phyloP scores from a whole-genome alignment of 768 basidiomycete species.

The Megacollybia marginata region DNA sequence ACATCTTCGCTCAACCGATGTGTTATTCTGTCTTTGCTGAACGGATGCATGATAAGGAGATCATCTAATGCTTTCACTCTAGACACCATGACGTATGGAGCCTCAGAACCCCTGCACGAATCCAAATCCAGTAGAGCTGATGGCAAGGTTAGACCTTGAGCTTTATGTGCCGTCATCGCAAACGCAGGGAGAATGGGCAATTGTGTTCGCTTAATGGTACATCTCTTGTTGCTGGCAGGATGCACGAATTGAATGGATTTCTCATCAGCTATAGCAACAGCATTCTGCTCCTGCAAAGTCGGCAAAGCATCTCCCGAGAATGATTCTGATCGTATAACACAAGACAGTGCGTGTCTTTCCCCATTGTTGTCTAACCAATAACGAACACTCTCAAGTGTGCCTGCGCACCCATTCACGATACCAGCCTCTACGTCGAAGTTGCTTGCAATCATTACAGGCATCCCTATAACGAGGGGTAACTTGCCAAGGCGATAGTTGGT shows the following conservation, averaged over 20 bases:
- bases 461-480: slow-evolving; percentile 14
- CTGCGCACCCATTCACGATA: no score
- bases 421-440: slow-evolving; percentile 21
- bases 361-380: slow-evolving; percentile 5
- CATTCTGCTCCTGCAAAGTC: neutral
- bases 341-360: no score
- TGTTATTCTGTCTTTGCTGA: slow-evolving; percentile 4
- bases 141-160: slow-evolving; percentile 18
- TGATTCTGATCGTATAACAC: slow-evolving; percentile 4
- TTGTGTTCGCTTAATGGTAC: slow-evolving; percentile 11
- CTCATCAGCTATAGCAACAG: neutral
- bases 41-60: slow-evolving; percentile 13
- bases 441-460: slow-evolving; percentile 18
- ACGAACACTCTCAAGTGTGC: slow-evolving; percentile 5
- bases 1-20: slow-evolving; percentile 1
- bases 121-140: slow-evolving; percentile 14
- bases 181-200: slow-evolving; percentile 19
- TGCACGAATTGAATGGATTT: neutral
- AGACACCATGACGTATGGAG: slow-evolving; percentile 26
- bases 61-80: slow-evolving; percentile 12
- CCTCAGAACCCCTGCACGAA: slow-evolving; percentile 10
- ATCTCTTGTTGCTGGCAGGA: neutral
- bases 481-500: no score
- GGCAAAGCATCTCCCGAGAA: neutral
- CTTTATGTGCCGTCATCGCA: slow-evolving; percentile 20